Conservation (phyloP, 2,329 filamentous ascomycete species). For the Penicillium sp. region DNA sequence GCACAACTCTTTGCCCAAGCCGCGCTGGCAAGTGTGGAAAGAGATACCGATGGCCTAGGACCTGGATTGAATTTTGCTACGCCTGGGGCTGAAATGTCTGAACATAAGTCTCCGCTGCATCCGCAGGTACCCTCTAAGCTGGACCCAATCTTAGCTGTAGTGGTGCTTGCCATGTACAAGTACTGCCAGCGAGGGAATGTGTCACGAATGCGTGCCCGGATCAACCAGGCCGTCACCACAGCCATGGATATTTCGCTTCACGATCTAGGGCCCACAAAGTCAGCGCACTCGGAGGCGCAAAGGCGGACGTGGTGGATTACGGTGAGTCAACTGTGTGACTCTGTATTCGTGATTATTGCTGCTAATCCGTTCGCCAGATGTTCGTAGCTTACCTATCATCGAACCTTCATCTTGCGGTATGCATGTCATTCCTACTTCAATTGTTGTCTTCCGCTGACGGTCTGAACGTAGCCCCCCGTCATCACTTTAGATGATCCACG, state of each 20-base stretch:
- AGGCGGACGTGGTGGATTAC: constrained; percentile 28
- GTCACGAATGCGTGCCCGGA: constrained; percentile 23
- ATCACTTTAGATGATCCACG: constrained; percentile 18
- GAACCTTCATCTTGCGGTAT: constrained; percentile 17
- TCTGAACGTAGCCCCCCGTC: constrained; percentile 17
- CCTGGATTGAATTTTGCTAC: not conserved
- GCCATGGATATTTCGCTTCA: constrained; percentile 28
- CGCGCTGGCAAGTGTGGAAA: constrained; percentile 17
- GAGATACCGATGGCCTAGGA: constrained; percentile 12
- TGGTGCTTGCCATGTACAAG: constrained; percentile 24
- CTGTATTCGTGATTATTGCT: not conserved
- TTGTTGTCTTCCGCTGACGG: not conserved
- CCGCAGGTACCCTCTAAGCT: constrained; percentile 15
- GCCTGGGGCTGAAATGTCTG: not conserved
- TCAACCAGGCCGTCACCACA: constrained; percentile 25
- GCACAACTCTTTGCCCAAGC: constrained; percentile 24
- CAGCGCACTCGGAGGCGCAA: constrained; percentile 20
- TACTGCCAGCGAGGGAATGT: constrained; percentile 25
- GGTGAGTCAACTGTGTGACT: constrained; percentile 10
- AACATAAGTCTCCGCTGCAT: constrained; percentile 9
- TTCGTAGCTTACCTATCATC: constrained; percentile 21
- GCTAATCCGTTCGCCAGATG: constrained; percentile 14
- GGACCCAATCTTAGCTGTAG: constrained; percentile 21
- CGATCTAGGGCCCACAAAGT: constrained; percentile 3
- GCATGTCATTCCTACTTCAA: not conserved